These are phyloP conservation scores for Gymnopilus dilepis DNA, from an alignment of 768 basidiomycete genomes.

Conservation along the genomic window DNA sequence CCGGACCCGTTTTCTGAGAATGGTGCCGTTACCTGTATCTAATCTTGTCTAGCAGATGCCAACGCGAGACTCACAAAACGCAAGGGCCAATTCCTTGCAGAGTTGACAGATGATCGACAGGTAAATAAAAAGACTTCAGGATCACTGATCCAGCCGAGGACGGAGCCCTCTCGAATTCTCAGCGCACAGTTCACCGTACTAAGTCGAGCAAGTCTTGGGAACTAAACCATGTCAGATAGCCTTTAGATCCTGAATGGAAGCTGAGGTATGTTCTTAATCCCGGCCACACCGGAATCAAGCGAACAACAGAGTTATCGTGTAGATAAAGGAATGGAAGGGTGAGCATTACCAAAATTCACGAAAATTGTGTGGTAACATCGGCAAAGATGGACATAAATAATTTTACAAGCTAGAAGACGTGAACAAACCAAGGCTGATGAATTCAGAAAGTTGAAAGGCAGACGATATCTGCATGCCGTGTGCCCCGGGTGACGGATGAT, in stretches of 20 bases:
- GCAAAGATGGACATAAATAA: not conserved
- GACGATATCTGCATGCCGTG: not conserved
- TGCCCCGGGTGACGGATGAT: not conserved
- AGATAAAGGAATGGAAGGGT: not conserved
- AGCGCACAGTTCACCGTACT: not conserved
- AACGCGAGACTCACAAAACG: not conserved
- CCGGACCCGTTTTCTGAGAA: not conserved
- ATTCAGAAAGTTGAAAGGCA: not conserved
- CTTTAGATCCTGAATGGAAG: not conserved
- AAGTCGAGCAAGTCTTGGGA: conserved; percentile 3
- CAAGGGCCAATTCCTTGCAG: not conserved
- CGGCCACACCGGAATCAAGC: not conserved
- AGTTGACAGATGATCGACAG: not conserved
- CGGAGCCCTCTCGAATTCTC: not conserved
- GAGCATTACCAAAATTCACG: not conserved
- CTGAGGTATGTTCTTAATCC: not conserved
- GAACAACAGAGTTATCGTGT: not conserved
- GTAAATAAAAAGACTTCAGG: not conserved
- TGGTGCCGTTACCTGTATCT: not conserved
- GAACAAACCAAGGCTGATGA: not conserved
- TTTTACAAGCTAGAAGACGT: not conserved
- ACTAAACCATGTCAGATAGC: not conserved
- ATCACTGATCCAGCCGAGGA: not conserved
- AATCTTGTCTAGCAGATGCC: not conserved
- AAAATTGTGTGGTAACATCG: not conserved